phyloP scores from a whole-genome alignment of 2,329 filamentous ascomycete species.

The Aspergillus texensis region DNA sequence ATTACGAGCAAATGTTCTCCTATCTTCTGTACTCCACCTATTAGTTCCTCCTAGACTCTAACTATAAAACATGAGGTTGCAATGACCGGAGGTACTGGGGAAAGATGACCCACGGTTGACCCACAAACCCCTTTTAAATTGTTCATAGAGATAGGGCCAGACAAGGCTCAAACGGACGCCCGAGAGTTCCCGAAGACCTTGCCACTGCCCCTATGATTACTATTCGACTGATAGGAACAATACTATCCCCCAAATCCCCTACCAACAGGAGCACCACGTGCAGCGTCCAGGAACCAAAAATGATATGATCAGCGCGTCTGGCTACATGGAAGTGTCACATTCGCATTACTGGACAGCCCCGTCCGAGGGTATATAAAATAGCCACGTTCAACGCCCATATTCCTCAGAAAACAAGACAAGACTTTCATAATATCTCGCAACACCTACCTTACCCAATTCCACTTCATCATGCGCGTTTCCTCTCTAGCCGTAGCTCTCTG shows the following conservation, averaged over 20 bases:
- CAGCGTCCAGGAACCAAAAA: background rate
- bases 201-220: background rate
- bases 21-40: background rate
- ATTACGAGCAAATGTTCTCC: background rate
- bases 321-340: no score
- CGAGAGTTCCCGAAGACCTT: background rate
- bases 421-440: background rate
- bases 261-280: background rate
- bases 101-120: background rate
- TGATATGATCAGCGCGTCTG: background rate
- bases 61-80: background rate
- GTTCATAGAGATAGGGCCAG: background rate
- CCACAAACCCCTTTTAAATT: background rate
- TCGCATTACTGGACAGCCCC: background rate
- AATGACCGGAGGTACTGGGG: background rate
- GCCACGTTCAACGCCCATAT: background rate
- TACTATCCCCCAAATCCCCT: background rate
- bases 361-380: background rate
- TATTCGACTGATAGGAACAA: background rate
- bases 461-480: background rate
- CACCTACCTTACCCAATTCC: background rate
- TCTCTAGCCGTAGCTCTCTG: background rate
- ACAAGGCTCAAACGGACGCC: background rate
- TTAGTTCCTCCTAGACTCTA: background rate
- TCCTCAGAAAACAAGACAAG: background rate